Evolutionary conservation across 2,329 filamentous ascomycete genomes (phyloP).

Genomic region (Pseudogymnoascus sp.): DNA sequence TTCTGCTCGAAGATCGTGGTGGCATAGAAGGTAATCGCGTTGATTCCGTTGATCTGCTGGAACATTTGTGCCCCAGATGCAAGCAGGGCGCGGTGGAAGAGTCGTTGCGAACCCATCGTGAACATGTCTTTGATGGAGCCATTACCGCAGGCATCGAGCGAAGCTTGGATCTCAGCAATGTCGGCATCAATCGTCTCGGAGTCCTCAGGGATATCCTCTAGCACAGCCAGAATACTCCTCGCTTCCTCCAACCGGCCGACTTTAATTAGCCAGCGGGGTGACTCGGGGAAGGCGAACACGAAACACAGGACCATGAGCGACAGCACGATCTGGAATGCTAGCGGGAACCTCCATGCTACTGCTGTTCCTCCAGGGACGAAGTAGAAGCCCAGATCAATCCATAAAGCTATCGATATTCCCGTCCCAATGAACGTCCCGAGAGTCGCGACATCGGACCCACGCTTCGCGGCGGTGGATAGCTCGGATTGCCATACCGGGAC

Average conservation of each 20-base stretch:
- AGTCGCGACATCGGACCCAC: conserved; percentile 35
- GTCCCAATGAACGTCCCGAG: conserved; percentile 30
- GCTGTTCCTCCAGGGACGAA: conserved; percentile 26
- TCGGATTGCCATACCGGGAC: conserved; percentile 36
- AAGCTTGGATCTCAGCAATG: conserved; percentile 36
- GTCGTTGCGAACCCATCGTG: conserved; percentile 39
- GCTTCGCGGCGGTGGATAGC: conserved; percentile 32
- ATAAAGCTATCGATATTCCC: conserved; percentile 34
- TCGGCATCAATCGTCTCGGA: conserved; percentile 10
- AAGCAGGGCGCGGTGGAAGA: conserved; percentile 41
- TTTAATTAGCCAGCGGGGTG: conserved; percentile 32
- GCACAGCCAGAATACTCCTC: conserved; percentile 27
- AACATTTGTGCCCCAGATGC: conserved; percentile 39
- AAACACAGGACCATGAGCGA: conserved; percentile 28
- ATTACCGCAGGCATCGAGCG: conserved; percentile 51
- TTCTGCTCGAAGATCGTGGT: conserved; percentile 42
- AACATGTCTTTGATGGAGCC: conserved; percentile 32
- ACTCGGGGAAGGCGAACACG: conserved; percentile 32
- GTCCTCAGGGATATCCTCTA: conserved; percentile 34
- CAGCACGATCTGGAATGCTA: conserved; percentile 30
- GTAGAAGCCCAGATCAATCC: conserved; percentile 38
- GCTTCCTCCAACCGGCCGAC: conserved; percentile 30
- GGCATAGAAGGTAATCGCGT: conserved; percentile 35
- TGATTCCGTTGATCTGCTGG: conserved; percentile 39
- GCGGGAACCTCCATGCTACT: conserved; percentile 30